Base-by-base conservation (phyloP, 2,329 filamentous ascomycete species). In the Cercospora janseana region DNA sequence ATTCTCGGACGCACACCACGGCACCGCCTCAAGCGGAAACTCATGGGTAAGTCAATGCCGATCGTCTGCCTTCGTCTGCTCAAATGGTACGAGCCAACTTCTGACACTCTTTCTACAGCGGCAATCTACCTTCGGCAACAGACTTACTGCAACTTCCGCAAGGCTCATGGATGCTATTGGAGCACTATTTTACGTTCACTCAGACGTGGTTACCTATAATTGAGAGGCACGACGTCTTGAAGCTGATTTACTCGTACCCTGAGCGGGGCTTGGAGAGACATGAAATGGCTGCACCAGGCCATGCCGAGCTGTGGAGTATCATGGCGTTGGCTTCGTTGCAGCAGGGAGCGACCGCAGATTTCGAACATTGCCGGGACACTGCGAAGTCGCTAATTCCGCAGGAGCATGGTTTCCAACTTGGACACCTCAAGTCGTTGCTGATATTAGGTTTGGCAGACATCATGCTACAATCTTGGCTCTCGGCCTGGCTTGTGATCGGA, bases 131-230 rank as follows among this genome's bases (percentile, higher is more conserved):
- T 15, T 3, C 40, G 15, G 44, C 35, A 10, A 18, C 21, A 16
- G 43, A 48, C 2, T 20, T 42, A 12, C 41, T 59, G 3, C 38
- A 65, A 31, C 69, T 86, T 0, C 82, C 77, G 12, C 62, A 66
- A 12, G 77, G 80, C 60, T 79, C 76, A 63, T 82, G 75, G 72
- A 73, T 77, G 2, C 74, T 90, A 3, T 70, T 90, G 29, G 84
- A 89, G 57, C 76, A 86, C 4, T 90, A 88, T 64, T 86, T 88
- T 52, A 80, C 85, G 1, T 88, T 87, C 59, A 87, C 83, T 0
- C 85, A 90, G 64, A 82, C 79, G 46, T 91, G 87, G 87, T 75
- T 91, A 20, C 87, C 87, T 0, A 82, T 91, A 20, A 73, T 85
- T 8, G 83, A 88, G 56, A 85, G 83, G 55, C 79, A 85, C 41